Evolutionary conservation across 768 basidiomycete genomes (phyloP), one percentile per base, ranked within the genome.

Genomic region (Kwoniella heveanensis): DNA sequence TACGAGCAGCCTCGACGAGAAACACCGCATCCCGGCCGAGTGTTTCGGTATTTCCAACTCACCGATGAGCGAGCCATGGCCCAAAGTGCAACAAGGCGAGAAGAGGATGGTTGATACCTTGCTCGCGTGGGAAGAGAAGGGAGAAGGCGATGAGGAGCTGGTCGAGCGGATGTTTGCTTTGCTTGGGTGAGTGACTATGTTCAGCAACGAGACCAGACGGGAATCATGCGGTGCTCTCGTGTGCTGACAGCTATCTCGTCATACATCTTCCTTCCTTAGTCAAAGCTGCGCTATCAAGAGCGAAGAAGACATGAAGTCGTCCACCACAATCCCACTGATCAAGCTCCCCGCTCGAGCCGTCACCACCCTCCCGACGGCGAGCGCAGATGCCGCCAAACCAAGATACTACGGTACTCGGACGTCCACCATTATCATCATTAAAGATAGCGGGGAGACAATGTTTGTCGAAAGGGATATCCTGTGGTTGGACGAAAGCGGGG

Each of bases 61-160:
- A 25, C 66, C 71, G 2, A 48, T 77, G 37, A 63, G 68, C 6
- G 39, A 67, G 32, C 76, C 77, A 27, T 81, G 79, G 77, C 76
- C 77, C 0, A 81, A 81, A 57, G 81, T 81, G 27, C 39, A 57
- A 24, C 61, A 71, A 1, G 81, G 81, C 7, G 54, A 74, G 12
- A 25, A 44, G 25, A 46, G 64, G 39, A 70, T 81, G 60, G 66
- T 48, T 25, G n/a, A 29, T 21, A 58, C 56, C 6, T 39, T 78
- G 4, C 12, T 29, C 19, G 32, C 66, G 21, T 70, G 72, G 67
- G 2, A 13, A 19, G 7, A 56, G 22, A 26, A 44, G 1, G 36
- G 24, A 8, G 44, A 29, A 24, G 26, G 26, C 6, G 56, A 56
- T 17, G 44, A 48, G 26, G 50, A 32, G 37, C 54, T 62, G 26